phyloP scores from a whole-genome alignment of 257 asterid species.

The Solanum lignicaule region DNA sequence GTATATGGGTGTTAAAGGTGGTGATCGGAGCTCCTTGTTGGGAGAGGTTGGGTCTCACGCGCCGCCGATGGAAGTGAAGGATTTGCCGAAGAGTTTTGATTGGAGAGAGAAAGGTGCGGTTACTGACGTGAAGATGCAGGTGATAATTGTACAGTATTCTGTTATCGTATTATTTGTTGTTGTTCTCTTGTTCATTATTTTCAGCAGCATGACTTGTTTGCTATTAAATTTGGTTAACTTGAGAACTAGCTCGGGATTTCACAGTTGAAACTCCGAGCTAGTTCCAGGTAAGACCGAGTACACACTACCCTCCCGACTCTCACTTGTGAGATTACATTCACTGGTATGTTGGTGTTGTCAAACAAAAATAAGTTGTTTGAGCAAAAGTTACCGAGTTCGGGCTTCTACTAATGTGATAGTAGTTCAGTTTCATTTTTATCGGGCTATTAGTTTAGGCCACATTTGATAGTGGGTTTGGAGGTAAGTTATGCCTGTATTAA shows the following conservation, averaged over 20 bases:
- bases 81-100: constrained; percentile 76
- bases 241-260: neutral
- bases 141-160: neutral
- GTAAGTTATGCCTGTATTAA: neutral
- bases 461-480: neutral
- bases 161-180: too few relatives aligned
- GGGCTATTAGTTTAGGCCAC: neutral
- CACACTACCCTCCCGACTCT: too few relatives aligned
- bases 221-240: neutral
- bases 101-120: constrained; percentile 96
- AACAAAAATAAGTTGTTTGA: too few relatives aligned
- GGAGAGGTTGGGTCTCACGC: constrained; percentile 13
- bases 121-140: constrained; percentile 91
- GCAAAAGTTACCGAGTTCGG: too few relatives aligned
- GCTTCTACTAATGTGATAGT: neutral
- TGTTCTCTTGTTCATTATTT: neutral
- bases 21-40: neutral
- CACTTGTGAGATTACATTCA: neutral
- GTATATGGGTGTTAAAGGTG: constrained; percentile 70
- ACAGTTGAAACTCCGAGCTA: neutral
- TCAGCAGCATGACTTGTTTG: neutral
- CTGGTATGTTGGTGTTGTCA: neutral
- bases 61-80: constrained; percentile 32
- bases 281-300: neutral
- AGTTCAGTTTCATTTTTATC: neutral